A percentile compares a stretch with the other conserved stretches of the same genome.
Conservation (phyloP, 2,329 filamentous ascomycete genomes). For the Apiospora malaysiana region DNA sequence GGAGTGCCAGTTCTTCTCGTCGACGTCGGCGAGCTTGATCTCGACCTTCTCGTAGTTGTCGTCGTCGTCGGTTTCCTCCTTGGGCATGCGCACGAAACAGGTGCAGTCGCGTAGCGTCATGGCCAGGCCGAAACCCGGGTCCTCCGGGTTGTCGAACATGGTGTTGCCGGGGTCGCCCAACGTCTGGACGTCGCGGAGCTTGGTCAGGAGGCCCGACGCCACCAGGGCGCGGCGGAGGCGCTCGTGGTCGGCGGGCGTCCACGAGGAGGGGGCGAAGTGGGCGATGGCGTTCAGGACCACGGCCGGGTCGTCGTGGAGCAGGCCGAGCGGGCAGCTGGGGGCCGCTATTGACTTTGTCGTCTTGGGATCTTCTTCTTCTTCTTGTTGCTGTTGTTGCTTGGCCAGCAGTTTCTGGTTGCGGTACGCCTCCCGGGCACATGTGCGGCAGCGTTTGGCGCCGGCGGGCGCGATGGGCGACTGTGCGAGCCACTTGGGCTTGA, state of each 20-base stretch:
- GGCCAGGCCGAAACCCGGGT: slow-evolving; percentile 64
- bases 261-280: slow-evolving; percentile 43
- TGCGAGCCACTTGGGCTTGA: slow-evolving; percentile 85
- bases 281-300: slow-evolving; percentile 50
- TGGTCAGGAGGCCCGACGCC: slow-evolving; percentile 44
- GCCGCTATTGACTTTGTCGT: slow-evolving; percentile 27
- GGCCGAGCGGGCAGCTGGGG: slow-evolving; percentile 68
- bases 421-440: slow-evolving; percentile 65
- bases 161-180: slow-evolving; percentile 51
- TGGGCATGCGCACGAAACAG: slow-evolving; percentile 68
- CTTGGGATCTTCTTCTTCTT: neutral
- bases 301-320: slow-evolving; percentile 58
- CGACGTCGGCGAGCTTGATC: slow-evolving; percentile 75
- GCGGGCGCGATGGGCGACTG: slow-evolving; percentile 76
- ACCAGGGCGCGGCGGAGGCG: slow-evolving; percentile 46
- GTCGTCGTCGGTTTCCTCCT: slow-evolving; percentile 27
- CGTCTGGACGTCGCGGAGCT: slow-evolving; percentile 42
- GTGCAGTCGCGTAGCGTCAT: slow-evolving; percentile 86
- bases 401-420: slow-evolving; percentile 52
- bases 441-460: slow-evolving; percentile 70
- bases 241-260: slow-evolving; percentile 38
- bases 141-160: slow-evolving; percentile 45
- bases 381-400: slow-evolving; percentile 36
- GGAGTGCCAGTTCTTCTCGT: slow-evolving; percentile 71
- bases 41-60: slow-evolving; percentile 45